Conservation (phyloP, 2,329 filamentous ascomycete species). For the Colletotrichum sp. region DNA sequence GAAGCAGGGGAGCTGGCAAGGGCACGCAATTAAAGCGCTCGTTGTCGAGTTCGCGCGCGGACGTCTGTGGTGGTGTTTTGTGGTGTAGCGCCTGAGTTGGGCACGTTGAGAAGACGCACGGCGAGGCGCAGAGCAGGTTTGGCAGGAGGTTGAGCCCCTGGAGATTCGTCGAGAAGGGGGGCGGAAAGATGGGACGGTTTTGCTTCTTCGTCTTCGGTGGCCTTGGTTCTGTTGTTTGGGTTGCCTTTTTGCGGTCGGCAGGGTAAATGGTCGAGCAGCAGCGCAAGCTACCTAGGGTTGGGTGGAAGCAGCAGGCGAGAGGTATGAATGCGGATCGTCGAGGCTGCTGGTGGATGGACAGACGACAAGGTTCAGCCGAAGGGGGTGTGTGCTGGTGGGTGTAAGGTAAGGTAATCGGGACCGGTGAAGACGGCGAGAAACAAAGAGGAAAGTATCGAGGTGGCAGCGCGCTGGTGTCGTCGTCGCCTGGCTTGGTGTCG, state of each 20-base stretch:
- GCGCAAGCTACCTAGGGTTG: not conserved
- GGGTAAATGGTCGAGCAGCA: not conserved
- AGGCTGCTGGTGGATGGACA: not conserved
- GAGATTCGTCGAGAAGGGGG: not conserved
- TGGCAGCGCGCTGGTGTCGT: not conserved
- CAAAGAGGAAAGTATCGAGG: not conserved
- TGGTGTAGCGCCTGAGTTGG: not conserved
- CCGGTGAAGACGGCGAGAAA: not conserved
- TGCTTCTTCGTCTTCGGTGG: not conserved
- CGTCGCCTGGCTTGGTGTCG: not conserved
- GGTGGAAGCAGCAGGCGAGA: not conserved
- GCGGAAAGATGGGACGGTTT: not conserved
- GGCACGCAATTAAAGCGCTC: not conserved
- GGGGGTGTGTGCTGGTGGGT: not conserved
- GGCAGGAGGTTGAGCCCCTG: constrained; percentile 16
- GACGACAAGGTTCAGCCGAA: constrained; percentile 3
- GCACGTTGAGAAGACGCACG: not conserved
- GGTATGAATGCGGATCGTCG: not conserved
- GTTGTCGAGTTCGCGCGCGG: constrained; percentile 3
- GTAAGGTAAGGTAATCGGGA: not conserved
- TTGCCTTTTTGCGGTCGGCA: not conserved
- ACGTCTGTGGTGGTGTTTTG: not conserved
- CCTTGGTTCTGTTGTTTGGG: not conserved
- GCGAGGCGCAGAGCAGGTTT: not conserved
- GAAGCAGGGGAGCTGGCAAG: not conserved